Conservation (phyloP, 2,329 filamentous ascomycete genomes). For the Thielaviopsis punctulata region DNA sequence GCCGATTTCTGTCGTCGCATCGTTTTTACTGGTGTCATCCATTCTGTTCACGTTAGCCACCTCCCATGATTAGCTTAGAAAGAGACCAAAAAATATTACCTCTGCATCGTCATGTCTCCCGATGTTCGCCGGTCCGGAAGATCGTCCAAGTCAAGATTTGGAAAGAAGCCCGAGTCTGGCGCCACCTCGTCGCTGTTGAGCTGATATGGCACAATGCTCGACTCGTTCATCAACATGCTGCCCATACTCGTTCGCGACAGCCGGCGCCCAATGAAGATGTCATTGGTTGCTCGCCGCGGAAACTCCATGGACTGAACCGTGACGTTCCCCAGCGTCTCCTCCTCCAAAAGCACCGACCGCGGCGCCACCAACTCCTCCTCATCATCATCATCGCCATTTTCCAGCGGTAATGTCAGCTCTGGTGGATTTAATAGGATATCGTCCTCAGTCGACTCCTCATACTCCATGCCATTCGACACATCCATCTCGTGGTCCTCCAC, state of each 20-base stretch:
- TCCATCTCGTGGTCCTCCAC: constrained; percentile 14
- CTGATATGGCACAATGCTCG: constrained; percentile 19
- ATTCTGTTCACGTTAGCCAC: constrained; percentile 14
- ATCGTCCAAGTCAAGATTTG: constrained; percentile 27
- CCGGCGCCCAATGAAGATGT: constrained; percentile 25
- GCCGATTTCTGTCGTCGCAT: constrained; percentile 5
- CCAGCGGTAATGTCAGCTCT: constrained; percentile 36
- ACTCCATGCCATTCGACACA: constrained; percentile 12
- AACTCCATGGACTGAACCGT: constrained; percentile 44
- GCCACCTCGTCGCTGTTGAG: constrained; percentile 25
- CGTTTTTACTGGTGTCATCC: constrained; percentile 17
- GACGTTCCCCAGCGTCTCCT: constrained; percentile 34
- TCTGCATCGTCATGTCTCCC: constrained; percentile 26
- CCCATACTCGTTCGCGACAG: constrained; percentile 37
- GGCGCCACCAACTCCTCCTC: constrained; percentile 36
- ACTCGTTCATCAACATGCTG: constrained; percentile 37
- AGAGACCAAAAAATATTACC: constrained; percentile 17
- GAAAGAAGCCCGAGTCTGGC: constrained; percentile 35
- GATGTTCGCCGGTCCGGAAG: constrained; percentile 22
- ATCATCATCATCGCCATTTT: constrained; percentile 26
- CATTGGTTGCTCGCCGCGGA: constrained; percentile 33
- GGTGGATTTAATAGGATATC: constrained; percentile 34
- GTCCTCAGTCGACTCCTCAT: constrained; percentile 28
- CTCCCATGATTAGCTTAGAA: not conserved
- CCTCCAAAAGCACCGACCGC: constrained; percentile 35